Evolutionary conservation across 257 asterid genomes (phyloP).

Genomic region (Nicotiana knightiana): DNA sequence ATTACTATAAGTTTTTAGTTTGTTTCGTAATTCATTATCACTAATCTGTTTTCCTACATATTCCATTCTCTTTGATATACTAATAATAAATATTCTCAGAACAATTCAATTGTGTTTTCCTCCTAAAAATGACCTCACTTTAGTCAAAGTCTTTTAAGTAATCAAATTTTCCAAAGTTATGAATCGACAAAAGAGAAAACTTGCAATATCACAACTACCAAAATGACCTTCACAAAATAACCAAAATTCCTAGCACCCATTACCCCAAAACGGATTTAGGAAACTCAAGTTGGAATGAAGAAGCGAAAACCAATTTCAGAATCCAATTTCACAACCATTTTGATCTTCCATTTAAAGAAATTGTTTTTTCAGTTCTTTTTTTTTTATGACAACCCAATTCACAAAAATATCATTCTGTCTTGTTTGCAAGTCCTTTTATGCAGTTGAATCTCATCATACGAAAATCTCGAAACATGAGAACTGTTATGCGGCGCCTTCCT

Average conservation of each 20-base stretch:
- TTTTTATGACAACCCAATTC: slow-evolving; percentile 56
- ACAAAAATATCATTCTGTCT: slow-evolving; percentile 66
- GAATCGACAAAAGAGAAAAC: neutral
- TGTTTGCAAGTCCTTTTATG: slow-evolving; percentile 57
- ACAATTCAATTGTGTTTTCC: neutral
- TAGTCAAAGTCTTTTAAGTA: no score
- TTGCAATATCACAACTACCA: neutral
- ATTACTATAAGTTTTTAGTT: neutral
- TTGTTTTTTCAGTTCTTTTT: slow-evolving; percentile 52
- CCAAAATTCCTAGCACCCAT: neutral
- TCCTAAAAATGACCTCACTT: neutral
- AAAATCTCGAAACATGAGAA: slow-evolving; percentile 48
- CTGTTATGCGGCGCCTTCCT: neutral
- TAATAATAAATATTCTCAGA: neutral
- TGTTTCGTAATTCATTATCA: neutral
- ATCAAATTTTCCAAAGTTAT: neutral
- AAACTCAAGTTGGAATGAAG: slow-evolving; percentile 38
- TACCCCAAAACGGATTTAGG: no score
- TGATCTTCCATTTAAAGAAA: slow-evolving; percentile 64
- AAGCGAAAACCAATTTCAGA: slow-evolving; percentile 29
- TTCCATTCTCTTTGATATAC: neutral
- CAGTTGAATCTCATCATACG: slow-evolving; percentile 60
- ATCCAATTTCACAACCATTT: slow-evolving; percentile 41
- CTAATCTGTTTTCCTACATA: neutral
- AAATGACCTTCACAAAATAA: neutral